Evolutionary conservation across 306 rosid species (phyloP).

Genomic region (Medicago arabica): DNA sequence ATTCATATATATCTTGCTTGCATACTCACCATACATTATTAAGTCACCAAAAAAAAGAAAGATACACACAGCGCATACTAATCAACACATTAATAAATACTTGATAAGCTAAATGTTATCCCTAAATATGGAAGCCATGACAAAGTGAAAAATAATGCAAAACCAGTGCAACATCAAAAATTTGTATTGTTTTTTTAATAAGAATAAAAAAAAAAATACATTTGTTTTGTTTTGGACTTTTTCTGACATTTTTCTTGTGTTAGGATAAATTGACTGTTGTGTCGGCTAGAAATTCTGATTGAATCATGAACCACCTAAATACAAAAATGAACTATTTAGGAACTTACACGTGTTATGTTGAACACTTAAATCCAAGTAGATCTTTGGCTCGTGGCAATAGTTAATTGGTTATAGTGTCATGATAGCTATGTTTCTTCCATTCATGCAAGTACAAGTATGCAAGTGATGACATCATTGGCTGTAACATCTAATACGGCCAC

Average conservation of each 20-base stretch:
- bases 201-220: no score
- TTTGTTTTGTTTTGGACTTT: no score
- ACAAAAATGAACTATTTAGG: constrained; percentile 37
- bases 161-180: no score
- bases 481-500: constrained; percentile 35
- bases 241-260: no score
- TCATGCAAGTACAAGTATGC: constrained; percentile 50
- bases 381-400: constrained; percentile 44
- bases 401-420: not conserved
- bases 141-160: not conserved
- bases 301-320: constrained; percentile 27
- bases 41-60: not conserved
- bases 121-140: not conserved
- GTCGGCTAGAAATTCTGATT: constrained; percentile 52
- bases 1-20: constrained; percentile 24
- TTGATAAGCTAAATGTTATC: not conserved
- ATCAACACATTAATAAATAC: not conserved
- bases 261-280: not conserved
- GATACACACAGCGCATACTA: not conserved
- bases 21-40: constrained; percentile 4
- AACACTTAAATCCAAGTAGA: not conserved
- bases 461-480: constrained; percentile 43
- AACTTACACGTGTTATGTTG: constrained; percentile 47
- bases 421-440: constrained; percentile 50
- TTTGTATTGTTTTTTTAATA: no score